These are phyloP conservation scores for Fusarium nodosum DNA, from an alignment of 2,329 filamentous ascomycete species.

Conservation along the genomic window DNA sequence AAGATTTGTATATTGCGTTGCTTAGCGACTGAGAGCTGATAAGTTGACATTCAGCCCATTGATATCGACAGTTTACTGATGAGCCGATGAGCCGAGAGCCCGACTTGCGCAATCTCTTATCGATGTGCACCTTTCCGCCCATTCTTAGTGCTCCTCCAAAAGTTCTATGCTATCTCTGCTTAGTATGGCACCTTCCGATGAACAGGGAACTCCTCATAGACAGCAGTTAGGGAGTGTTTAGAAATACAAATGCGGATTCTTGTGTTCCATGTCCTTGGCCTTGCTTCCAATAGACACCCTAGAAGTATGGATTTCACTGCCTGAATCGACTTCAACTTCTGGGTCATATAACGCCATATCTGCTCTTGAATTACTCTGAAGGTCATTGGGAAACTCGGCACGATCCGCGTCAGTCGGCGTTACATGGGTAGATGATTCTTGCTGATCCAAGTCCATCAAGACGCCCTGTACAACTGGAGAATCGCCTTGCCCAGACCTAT, in stretches of 20 bases:
- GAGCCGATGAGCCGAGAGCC: not conserved
- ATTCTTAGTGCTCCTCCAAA: not conserved
- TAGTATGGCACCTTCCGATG: no score
- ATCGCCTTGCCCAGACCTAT: not conserved
- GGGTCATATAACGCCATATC: not conserved
- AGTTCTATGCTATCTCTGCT: no score
- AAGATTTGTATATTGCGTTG: not conserved
- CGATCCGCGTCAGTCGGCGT: not conserved
- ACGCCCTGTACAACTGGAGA: fast-evolving
- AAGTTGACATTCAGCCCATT: not conserved
- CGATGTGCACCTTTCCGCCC: not conserved
- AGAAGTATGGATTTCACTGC: not conserved
- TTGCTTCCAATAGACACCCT: constrained; percentile 18
- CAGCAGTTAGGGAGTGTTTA: constrained; percentile 10
- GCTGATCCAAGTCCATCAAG: not conserved
- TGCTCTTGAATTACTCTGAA: not conserved
- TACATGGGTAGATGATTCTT: not conserved
- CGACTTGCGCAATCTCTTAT: not conserved
- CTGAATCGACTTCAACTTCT: not conserved
- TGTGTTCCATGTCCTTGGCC: constrained; percentile 35
- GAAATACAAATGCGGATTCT: constrained; percentile 42
- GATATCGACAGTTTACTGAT: not conserved
- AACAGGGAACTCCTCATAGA: no score
- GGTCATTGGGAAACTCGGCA: not conserved
- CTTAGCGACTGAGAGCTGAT: not conserved